These are phyloP conservation scores for Acidomyces sp. DNA, from an alignment of 495 filamentous ascomycete genomes.

Conservation along the genomic window DNA sequence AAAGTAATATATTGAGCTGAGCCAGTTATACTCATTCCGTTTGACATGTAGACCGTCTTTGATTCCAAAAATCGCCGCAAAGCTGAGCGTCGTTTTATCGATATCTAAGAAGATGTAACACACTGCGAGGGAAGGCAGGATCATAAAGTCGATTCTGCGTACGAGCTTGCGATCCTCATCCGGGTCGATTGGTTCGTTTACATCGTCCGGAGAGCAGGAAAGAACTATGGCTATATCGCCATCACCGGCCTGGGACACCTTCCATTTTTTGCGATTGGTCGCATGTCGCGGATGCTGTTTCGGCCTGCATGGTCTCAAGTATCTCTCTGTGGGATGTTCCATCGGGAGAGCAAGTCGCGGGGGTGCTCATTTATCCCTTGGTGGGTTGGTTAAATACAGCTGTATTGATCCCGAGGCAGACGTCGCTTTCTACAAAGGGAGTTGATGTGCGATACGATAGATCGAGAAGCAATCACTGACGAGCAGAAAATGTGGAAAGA, in stretches of 20 bases:
- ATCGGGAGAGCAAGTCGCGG: too few relatives aligned
- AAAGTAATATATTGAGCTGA: constrained; percentile 49
- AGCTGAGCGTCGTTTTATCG: constrained; percentile 34
- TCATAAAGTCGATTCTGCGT: constrained; percentile 41
- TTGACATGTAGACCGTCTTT: constrained; percentile 34
- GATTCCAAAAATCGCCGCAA: constrained; percentile 43
- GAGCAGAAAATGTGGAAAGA: neutral
- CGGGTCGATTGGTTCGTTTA: constrained; percentile 35
- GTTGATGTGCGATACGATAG: too few relatives aligned
- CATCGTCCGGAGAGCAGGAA: constrained; percentile 15
- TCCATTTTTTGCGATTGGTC: constrained; percentile 8
- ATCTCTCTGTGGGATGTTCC: too few relatives aligned
- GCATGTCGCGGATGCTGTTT: constrained; percentile 5
- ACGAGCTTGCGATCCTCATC: constrained; percentile 37
- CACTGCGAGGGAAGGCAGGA: constrained; percentile 35
- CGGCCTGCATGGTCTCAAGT: constrained; percentile 4
- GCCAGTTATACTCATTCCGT: constrained; percentile 45
- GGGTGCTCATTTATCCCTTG: too few relatives aligned
- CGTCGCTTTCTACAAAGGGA: too few relatives aligned
- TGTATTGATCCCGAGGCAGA: too few relatives aligned
- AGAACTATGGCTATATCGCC: constrained; percentile 19
- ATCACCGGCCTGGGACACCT: constrained; percentile 18
- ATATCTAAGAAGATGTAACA: constrained; percentile 48
- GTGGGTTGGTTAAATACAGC: too few relatives aligned
- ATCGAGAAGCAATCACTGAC: too few relatives aligned